Percentiles rank a stretch among this genome's conserved stretches.
These are phyloP conservation scores for Phyllosticta citribraziliensis DNA, from an alignment of 2,329 filamentous ascomycete genomes.

Conservation along the genomic window DNA sequence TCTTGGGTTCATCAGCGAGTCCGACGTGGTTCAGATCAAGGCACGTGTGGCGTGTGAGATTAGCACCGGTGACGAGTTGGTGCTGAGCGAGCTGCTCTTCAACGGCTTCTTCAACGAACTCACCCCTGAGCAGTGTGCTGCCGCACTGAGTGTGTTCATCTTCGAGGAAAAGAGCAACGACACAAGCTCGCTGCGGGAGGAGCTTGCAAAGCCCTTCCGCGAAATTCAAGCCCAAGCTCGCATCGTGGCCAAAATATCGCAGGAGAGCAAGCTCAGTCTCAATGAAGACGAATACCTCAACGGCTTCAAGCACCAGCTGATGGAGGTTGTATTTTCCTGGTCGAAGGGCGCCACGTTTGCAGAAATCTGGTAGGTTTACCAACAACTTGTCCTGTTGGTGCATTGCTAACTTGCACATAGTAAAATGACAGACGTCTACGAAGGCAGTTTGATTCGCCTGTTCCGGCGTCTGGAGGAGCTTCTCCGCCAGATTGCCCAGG, in stretches of 20 bases:
- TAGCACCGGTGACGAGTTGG: constrained; percentile 87
- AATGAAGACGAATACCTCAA: constrained; percentile 91
- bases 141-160: constrained; percentile 86
- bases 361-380: constrained; percentile 73
- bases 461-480: constrained; percentile 94
- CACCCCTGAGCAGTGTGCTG: constrained; percentile 74
- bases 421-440: constrained; percentile 98
- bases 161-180: constrained; percentile 93
- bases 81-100: constrained; percentile 87
- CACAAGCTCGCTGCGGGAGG: constrained; percentile 60
- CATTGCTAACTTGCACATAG: constrained; percentile 36
- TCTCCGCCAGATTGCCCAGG: constrained; percentile 88
- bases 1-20: constrained; percentile 89
- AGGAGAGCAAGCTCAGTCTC: constrained; percentile 87
- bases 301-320: constrained; percentile 85
- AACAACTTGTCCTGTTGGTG: neutral
- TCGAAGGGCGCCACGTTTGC: constrained; percentile 81
- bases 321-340: constrained; percentile 94
- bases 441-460: constrained; percentile 89
- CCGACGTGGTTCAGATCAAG: constrained; percentile 92
- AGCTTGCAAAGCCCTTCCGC: constrained; percentile 73
- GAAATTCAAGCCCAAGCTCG: constrained; percentile 82
- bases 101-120: constrained; percentile 98
- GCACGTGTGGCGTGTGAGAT: constrained; percentile 97
- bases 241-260: constrained; percentile 83